Evolutionary conservation across 2,329 filamentous ascomycete genomes (phyloP).

Genomic region (Balansia obtecta): DNA sequence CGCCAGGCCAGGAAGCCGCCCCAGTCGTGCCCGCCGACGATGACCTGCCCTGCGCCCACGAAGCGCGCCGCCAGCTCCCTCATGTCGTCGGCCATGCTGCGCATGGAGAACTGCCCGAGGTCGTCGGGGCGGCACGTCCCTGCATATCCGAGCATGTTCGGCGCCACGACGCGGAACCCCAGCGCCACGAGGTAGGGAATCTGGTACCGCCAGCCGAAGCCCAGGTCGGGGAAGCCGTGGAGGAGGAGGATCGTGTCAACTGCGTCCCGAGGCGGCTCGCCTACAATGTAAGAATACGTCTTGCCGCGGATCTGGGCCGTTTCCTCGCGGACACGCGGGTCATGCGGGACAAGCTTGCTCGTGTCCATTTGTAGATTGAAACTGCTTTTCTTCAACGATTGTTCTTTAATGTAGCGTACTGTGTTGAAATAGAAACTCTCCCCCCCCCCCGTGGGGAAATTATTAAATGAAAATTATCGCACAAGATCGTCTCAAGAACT

Average conservation of each 20-base stretch:
- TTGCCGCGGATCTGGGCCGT: conserved; percentile 52
- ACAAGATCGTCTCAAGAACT: too few species aligned
- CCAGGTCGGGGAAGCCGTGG: conserved; percentile 75
- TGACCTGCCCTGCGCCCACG: conserved; percentile 41
- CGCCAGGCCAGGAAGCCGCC: conserved; percentile 71
- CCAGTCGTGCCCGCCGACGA: conserved; percentile 91
- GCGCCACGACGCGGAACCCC: conserved; percentile 67
- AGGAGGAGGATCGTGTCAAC: conserved; percentile 42
- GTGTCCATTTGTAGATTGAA: conserved; percentile 28
- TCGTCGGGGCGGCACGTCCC: conserved; percentile 57
- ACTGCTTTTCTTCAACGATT: too few species aligned
- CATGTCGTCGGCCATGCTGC: conserved; percentile 63
- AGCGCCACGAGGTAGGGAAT: conserved; percentile 63
- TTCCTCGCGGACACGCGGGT: conserved; percentile 53
- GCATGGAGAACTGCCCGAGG: conserved; percentile 53
- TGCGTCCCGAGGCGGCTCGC: conserved; percentile 31
- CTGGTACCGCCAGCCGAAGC: conserved; percentile 81
- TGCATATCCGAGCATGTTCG: conserved; percentile 81
- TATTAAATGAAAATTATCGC: too few species aligned
- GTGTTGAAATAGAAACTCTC: too few species aligned
- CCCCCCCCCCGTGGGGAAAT: too few species aligned
- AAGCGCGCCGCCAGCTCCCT: conserved; percentile 53
- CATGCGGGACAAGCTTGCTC: conserved; percentile 53
- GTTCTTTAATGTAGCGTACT: too few species aligned
- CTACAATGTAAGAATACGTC: conserved; percentile 55